Evolutionary conservation across 2,329 filamentous ascomycete species (phyloP), one percentile per base, ranked within the genome.

Genomic region (Coniella lustricola): DNA sequence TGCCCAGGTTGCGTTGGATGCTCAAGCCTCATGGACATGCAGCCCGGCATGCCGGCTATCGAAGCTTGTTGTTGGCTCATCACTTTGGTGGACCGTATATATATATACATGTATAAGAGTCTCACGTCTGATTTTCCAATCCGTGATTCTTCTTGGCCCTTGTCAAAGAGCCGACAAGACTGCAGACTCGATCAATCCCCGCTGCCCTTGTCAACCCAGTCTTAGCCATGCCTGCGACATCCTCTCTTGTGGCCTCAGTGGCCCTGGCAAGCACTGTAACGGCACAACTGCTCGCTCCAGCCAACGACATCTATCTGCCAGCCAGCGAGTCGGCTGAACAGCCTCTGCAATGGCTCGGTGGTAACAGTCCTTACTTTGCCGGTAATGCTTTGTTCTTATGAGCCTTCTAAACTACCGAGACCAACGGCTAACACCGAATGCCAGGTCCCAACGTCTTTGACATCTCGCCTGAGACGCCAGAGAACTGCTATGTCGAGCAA

Each of bases 401-500:
- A 17, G 14, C 31, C 33, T 29, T 10, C 9, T 44, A 17, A 18
- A 7, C 18, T 8, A 13, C 4, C 16, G 16, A 22, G 22, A 13
- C 7, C 3, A 10, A 34, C 22, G n/a, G 18, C 38, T 46, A 47
- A 58, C 53, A 32, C 34, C 38, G 12, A 17, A 33, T 31, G n/a
- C 8, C 41, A 74, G 77, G 76, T 1, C 75, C 77, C 10, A 74
- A 82, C 55, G 71, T 81, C 40, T 72, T 76, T 51, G 68, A 65
- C 12, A 77, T 84, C 47, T 74, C 74, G 0, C 64, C 72, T 25
- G 67, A 74, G 3, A 67, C 78, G 1, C 81, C 81, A 0, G 67
- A 73, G 1, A 69, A 72, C 37, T 85, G 81, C 59, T 66, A 64
- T 9, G 73, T 85, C 3, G 77, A 84, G 50, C 74, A 81, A 56